Evolutionary conservation across 2,329 filamentous ascomycete genomes (phyloP), one percentile per base, ranked within the genome.

Genomic region (Aspergillus caelatus): DNA sequence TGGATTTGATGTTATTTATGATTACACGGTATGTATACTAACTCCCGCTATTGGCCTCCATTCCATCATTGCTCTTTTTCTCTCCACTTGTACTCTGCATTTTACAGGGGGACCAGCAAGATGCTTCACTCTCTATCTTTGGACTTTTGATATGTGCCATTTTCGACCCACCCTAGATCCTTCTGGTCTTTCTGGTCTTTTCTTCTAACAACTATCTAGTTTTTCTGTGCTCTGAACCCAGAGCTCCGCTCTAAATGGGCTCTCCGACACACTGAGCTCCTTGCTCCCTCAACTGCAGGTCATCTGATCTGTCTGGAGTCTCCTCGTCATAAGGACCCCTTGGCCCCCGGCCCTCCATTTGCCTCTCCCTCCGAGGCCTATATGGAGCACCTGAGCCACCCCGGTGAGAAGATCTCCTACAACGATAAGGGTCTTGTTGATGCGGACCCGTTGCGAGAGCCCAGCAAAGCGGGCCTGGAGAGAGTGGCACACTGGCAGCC

Each of bases 261-360:
- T 2, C 74, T 78, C 21, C 81, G 85, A 21, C 84, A 85, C 75
- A 80, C 79, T 8, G 76, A 84, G 58, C 78, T 89, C 11, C 81
- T 89, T 19, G 77, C 82, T 23, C 76, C 81, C 16, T 74, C 73
- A 1, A 75, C 74, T 4, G 65, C 63, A 5, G 85, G 86, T 9
- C 77, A 79, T 53, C 78, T 89, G 62, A 80, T 89, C 57, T 89
- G 86, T 77, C 84, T 96, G 66, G 92, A 96, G 74, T 96, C 90
- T 75, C 92, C 92, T 14, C 88, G 89, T 1, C 84, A 86, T 65
- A 94, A 94, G 75, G 82, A 86, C 46, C 84, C 89, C 10, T 82
- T 82, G 14, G 82, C 85, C 14, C 83, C 83, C 12, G 92, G 92
- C 0, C 92, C 92, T 16, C 92, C 92, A 1, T 93, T 87, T 83